Evolutionary conservation across 805 yeast genomes (phyloP).

Genomic region (Cyberlindnera galapagoensis): DNA sequence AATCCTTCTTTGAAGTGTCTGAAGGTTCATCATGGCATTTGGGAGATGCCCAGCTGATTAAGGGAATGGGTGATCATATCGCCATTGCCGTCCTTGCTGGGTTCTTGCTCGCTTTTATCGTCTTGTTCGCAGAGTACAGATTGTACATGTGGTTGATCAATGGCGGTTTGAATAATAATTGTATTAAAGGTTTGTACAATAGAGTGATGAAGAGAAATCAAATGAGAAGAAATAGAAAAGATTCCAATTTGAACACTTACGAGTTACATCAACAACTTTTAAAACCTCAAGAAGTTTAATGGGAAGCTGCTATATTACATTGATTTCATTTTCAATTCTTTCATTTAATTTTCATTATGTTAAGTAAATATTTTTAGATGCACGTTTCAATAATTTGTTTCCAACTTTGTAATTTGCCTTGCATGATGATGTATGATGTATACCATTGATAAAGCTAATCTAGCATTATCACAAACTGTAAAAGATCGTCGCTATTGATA

Average conservation of each 20-base stretch:
- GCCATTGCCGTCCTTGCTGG: slow-evolving; percentile 67
- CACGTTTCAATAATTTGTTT: too few relatives aligned
- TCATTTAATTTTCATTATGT: too few relatives aligned
- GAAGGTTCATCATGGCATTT: slow-evolving; percentile 91
- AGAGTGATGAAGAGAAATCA: slow-evolving; percentile 13
- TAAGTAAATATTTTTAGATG: too few relatives aligned
- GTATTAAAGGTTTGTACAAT: slow-evolving; percentile 11
- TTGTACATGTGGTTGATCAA: slow-evolving; percentile 35
- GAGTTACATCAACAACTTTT: slow-evolving; percentile 13
- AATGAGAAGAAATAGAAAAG: slow-evolving; percentile 23
- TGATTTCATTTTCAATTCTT: background rate
- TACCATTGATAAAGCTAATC: too few relatives aligned
- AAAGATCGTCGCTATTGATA: too few relatives aligned
- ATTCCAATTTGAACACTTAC: slow-evolving; percentile 19
- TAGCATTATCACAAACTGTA: too few relatives aligned
- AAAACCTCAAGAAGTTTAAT: slow-evolving; percentile 3
- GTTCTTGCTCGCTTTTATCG: slow-evolving; percentile 44
- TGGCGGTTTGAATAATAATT: slow-evolving; percentile 21
- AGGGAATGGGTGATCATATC: slow-evolving; percentile 68
- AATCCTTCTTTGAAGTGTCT: slow-evolving; percentile 66
- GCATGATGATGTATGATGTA: too few relatives aligned
- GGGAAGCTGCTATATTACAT: background rate
- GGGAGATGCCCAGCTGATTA: slow-evolving; percentile 78
- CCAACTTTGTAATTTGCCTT: too few relatives aligned
- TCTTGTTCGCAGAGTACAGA: slow-evolving; percentile 42